phyloP scores from a whole-genome alignment of 805 yeast species.

The Pichia sporocuriosa region DNA sequence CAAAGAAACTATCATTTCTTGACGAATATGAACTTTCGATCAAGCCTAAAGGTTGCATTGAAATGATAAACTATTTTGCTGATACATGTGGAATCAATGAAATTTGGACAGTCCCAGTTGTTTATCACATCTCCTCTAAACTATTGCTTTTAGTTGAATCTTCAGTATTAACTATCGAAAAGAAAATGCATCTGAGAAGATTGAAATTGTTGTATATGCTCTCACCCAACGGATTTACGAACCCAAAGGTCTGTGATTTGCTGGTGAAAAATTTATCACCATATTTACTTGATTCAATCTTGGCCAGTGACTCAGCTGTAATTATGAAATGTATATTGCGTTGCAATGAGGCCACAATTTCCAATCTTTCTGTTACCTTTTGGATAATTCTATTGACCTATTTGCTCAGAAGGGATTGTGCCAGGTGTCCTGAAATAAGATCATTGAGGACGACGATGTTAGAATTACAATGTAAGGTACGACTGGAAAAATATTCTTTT shows the following conservation, averaged over 20 bases:
- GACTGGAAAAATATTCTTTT: background rate
- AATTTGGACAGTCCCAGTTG: conserved; percentile 32
- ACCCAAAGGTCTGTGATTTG: conserved; percentile 16
- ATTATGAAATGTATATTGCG: conserved; percentile 22
- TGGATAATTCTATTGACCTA: background rate
- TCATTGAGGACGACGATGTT: background rate
- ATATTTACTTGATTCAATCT: conserved; percentile 16
- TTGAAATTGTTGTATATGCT: conserved; percentile 32
- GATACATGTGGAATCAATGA: conserved; percentile 6
- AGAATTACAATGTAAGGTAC: background rate
- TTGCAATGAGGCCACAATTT: background rate
- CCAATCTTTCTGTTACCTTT: background rate
- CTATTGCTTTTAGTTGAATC: conserved; percentile 23
- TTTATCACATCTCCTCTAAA: conserved; percentile 35
- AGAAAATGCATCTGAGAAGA: conserved; percentile 27
- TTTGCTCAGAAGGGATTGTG: background rate
- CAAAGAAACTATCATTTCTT: conserved; percentile 7
- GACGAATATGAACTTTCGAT: conserved; percentile 17
- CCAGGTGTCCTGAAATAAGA: background rate
- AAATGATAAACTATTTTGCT: conserved; percentile 10
- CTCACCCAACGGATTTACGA: conserved; percentile 17
- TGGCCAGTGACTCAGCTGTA: conserved; percentile 24
- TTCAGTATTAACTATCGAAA: conserved; percentile 22
- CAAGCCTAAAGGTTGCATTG: conserved; percentile 8
- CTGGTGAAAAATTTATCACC: conserved; percentile 4